phyloP scores from a whole-genome alignment of 495 filamentous ascomycete genomes.

The Hypoxylon trugodes region DNA sequence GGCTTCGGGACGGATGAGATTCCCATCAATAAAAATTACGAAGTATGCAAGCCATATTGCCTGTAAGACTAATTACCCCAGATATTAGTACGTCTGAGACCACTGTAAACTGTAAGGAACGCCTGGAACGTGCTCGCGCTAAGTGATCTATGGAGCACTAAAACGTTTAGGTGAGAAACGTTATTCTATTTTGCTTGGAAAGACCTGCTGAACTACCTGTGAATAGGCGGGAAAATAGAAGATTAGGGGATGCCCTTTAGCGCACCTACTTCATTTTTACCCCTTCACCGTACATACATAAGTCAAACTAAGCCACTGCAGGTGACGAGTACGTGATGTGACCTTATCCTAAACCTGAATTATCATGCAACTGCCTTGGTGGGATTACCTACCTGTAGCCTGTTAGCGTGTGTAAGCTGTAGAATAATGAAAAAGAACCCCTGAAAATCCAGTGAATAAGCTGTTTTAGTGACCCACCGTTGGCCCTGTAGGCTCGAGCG shows the following conservation, averaged over 20 bases:
- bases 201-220: no score
- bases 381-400: no score
- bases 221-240: no score
- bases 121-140: constrained; percentile 14
- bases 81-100: constrained; percentile 22
- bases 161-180: no score
- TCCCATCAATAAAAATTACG: constrained; percentile 25
- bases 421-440: neutral
- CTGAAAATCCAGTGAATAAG: constrained; percentile 3
- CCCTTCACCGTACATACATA: no score
- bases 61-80: constrained; percentile 21
- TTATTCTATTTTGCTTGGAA: no score
- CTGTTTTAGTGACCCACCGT: constrained; percentile 4
- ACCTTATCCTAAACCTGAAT: constrained; percentile 15
- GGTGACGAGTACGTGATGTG: no score
- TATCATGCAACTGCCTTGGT: no score
- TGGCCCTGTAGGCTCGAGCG: constrained; percentile 25
- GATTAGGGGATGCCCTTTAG: no score
- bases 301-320: no score
- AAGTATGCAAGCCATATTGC: constrained; percentile 23
- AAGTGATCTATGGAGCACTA: no score
- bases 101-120: constrained; percentile 15
- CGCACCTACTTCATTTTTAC: no score
- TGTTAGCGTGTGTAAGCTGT: constrained; percentile 9
- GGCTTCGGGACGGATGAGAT: constrained; percentile 15